Base-by-base conservation (phyloP, 73 alveolate genomes). In the Diophrys sp. region DNA sequence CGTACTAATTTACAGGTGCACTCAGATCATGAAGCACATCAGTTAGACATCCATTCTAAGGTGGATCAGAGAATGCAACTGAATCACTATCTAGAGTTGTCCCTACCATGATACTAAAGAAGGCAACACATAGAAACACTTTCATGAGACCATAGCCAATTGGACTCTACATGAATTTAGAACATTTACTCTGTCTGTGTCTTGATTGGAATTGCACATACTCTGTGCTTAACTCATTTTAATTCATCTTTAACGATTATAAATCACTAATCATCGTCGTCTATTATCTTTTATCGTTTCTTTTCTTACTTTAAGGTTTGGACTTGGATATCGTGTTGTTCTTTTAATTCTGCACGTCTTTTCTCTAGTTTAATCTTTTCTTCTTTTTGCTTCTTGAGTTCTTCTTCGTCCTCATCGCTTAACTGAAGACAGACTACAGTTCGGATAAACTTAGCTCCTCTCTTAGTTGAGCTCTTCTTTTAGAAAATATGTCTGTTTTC, bases 391-490 rank as follows among this genome's bases (percentile, higher is more conserved):
- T 31, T 29, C 24, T 28, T 14, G 29, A n/a, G 54, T 68, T 11
- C 56, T 28, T 68, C 62, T 44, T 44, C 62, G 14, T 62, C 73
- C 27, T 62, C 73, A 23, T 62, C 73, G n/a, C 31, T 11, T 62
- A 62, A 62, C 31, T 62, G 31, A 23, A 62, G 31, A n/a, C 27
- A 23, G 5, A 26, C 33, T 62, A 11, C 31, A 11, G 5, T 2
- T 62, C 5, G 31, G n/a, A 62, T n/a, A 5, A 62, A 62, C n/a
- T 62, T 62, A 11, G 73, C 73, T n/a, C 73, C 73, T 26, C 27
- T 62, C n/a, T 14, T 26, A 62, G 5, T 14, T 14, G 33, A 5
- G 1, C 14, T 11, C 33, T 69, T 70, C 23, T 28, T 11, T 29
- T 33, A 55, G 25, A 78, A 70, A 2, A 70, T 54, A n/a, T 29